Percentiles rank a stretch among this genome's conserved stretches.
These are phyloP conservation scores for Narthecium ossifragum DNA, from an alignment of 106 monocot species.

Conservation along the genomic window DNA sequence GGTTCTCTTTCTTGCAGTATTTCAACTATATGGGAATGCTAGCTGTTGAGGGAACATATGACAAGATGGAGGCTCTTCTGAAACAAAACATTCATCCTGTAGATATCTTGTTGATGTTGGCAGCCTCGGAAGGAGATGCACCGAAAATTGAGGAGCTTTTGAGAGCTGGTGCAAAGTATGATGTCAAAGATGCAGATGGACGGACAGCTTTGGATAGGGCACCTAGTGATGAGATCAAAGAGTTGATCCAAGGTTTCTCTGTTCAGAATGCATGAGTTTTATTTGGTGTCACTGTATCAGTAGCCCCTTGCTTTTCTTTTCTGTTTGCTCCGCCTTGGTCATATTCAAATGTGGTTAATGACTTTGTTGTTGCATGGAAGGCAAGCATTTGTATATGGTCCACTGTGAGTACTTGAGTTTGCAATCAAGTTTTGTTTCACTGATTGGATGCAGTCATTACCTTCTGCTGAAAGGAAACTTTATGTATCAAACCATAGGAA, in stretches of 20 bases:
- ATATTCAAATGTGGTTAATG: too few species aligned
- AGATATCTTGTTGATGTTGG: constrained; percentile 83
- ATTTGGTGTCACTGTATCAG: neutral
- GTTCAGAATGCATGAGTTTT: constrained; percentile 25
- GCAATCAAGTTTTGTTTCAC: too few species aligned
- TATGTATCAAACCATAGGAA: too few species aligned
- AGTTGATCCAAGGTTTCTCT: constrained; percentile 51
- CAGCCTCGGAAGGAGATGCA: constrained; percentile 69
- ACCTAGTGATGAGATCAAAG: constrained; percentile 42
- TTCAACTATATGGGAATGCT: constrained; percentile 95
- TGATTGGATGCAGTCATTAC: too few species aligned
- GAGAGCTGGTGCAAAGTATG: constrained; percentile 68
- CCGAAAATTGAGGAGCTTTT: constrained; percentile 84
- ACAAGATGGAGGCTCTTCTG: constrained; percentile 70
- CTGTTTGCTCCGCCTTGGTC: too few species aligned
- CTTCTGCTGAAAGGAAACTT: too few species aligned
- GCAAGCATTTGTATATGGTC: too few species aligned
- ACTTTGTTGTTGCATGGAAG: too few species aligned
- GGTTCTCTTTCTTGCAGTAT: constrained; percentile 49
- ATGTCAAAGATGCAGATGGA: constrained; percentile 58
- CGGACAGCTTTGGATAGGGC: constrained; percentile 65
- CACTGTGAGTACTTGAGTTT: too few species aligned
- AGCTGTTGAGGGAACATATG: constrained; percentile 70
- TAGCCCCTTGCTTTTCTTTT: too few species aligned
- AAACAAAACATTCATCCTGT: constrained; percentile 74